Evolutionary conservation across 768 basidiomycete genomes (phyloP).

Genomic region (Xerocomus brunneocitrinus): DNA sequence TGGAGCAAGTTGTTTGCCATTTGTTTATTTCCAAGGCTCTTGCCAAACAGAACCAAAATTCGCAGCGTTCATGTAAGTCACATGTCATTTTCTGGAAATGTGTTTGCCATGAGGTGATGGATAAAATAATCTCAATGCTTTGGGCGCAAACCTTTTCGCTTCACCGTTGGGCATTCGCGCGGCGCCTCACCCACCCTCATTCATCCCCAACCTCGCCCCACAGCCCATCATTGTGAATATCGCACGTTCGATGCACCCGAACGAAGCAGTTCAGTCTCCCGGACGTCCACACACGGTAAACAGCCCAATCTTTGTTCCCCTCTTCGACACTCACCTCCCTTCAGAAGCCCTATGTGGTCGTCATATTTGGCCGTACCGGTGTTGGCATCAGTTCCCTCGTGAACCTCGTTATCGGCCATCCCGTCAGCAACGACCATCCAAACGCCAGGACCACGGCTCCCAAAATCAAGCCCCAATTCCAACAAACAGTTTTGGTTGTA

Average conservation of each 20-base stretch:
- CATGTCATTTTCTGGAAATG: neutral
- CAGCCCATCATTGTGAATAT: neutral
- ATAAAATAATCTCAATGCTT: neutral
- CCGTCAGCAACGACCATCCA: slow-evolving; percentile 13
- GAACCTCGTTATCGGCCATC: slow-evolving; percentile 23
- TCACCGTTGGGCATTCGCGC: neutral
- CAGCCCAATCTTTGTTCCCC: neutral
- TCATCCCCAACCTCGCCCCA: neutral
- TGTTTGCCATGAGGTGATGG: slow-evolving; percentile 15
- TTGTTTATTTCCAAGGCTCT: slow-evolving; percentile 10
- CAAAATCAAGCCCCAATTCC: neutral
- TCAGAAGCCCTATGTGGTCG: slow-evolving; percentile 19
- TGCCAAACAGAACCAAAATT: slow-evolving; percentile 5
- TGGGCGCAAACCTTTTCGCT: neutral
- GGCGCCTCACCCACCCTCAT: neutral
- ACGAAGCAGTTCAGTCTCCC: neutral
- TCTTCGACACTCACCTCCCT: neutral
- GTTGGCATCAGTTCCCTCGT: slow-evolving; percentile 28
- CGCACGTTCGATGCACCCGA: neutral
- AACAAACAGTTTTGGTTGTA: slow-evolving; percentile 11
- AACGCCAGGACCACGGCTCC: neutral
- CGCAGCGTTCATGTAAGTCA: neutral
- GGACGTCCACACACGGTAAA: slow-evolving; percentile 3
- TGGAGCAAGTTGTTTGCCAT: neutral
- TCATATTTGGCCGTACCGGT: slow-evolving; percentile 27